Conservation (phyloP, 202 grass and related monocot genomes). For the Eragrostis tef region DNA sequence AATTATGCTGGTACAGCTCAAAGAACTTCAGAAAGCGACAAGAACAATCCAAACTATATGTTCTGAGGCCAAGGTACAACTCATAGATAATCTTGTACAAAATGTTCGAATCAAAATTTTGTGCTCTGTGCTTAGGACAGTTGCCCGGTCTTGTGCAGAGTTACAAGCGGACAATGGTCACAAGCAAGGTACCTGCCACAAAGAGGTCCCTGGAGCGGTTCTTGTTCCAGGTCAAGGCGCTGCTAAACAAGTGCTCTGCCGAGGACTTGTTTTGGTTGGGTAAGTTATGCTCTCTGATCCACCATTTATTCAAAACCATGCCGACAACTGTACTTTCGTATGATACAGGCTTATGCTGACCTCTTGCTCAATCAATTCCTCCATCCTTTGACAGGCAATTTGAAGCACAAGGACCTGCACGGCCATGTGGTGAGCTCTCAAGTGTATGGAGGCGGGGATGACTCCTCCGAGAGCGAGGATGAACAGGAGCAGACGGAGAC, state of each 20-base stretch:
- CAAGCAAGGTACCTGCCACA: slow-evolving; percentile 75
- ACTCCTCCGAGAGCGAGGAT: neutral
- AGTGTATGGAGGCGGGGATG: slow-evolving; percentile 60
- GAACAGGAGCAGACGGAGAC: slow-evolving; percentile 46
- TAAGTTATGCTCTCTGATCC: slow-evolving; percentile 37
- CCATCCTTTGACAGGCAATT: slow-evolving; percentile 50
- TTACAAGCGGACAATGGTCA: slow-evolving; percentile 84
- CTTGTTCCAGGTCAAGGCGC: slow-evolving; percentile 81
- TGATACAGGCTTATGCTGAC: neutral
- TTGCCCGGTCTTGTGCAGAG: slow-evolving; percentile 47
- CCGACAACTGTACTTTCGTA: neutral
- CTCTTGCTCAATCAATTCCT: neutral
- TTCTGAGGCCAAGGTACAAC: slow-evolving; percentile 77
- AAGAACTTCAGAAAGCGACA: slow-evolving; percentile 75
- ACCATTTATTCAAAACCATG: neutral
- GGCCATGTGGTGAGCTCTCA: slow-evolving; percentile 88
- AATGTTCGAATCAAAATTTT: neutral
- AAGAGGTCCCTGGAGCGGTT: slow-evolving; percentile 85
- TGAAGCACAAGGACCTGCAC: slow-evolving; percentile 81
- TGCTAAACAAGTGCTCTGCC: slow-evolving; percentile 66
- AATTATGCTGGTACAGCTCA: slow-evolving; percentile 65
- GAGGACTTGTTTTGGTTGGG: slow-evolving; percentile 60
- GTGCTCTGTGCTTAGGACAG: slow-evolving; percentile 1
- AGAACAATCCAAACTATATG: slow-evolving; percentile 88
- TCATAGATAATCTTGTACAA: neutral